Evolutionary conservation across 2,329 filamentous ascomycete species (phyloP).

Genomic region (Colletotrichum neosansevieriae): DNA sequence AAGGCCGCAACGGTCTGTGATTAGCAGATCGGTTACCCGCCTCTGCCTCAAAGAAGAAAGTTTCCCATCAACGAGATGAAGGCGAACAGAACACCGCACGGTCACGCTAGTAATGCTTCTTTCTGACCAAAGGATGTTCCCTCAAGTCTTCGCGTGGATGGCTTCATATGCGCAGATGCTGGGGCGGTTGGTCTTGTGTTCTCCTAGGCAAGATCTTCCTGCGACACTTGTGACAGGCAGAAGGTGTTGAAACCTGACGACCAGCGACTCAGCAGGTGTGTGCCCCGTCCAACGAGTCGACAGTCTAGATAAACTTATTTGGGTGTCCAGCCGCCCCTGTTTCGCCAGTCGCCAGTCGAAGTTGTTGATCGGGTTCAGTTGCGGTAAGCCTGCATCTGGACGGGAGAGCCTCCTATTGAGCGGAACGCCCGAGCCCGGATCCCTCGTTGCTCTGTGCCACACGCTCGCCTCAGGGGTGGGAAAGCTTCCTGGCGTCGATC

Average conservation of each 20-base stretch:
- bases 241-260: neutral
- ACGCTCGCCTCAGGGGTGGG: conserved; percentile 13
- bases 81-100: neutral
- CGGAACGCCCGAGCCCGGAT: conserved; percentile 34
- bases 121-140: neutral
- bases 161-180: conserved; percentile 7
- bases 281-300: conserved; percentile 9
- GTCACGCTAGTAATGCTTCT: neutral
- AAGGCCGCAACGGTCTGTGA: conserved; percentile 2
- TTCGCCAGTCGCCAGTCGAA: conserved; percentile 20
- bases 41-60: conserved; percentile 9
- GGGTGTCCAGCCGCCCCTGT: conserved; percentile 16
- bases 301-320: conserved; percentile 12
- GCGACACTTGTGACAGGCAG: conserved; percentile 11
- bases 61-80: conserved; percentile 2
- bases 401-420: conserved; percentile 1
- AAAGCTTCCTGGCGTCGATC: conserved; percentile 34
- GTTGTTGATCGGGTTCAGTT: conserved; percentile 4
- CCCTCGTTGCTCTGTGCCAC: conserved; percentile 28
- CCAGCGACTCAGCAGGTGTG: conserved; percentile 13
- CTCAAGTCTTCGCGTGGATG: neutral
- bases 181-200: conserved; percentile 9
- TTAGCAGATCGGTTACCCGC: conserved; percentile 31
- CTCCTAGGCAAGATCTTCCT: conserved; percentile 19
- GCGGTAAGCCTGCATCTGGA: conserved; percentile 1